A percentile compares a stretch with the other conserved stretches of the same genome.
phyloP scores from a whole-genome alignment of 2,329 filamentous ascomycete species.

The Calonectria hongkongensis region DNA sequence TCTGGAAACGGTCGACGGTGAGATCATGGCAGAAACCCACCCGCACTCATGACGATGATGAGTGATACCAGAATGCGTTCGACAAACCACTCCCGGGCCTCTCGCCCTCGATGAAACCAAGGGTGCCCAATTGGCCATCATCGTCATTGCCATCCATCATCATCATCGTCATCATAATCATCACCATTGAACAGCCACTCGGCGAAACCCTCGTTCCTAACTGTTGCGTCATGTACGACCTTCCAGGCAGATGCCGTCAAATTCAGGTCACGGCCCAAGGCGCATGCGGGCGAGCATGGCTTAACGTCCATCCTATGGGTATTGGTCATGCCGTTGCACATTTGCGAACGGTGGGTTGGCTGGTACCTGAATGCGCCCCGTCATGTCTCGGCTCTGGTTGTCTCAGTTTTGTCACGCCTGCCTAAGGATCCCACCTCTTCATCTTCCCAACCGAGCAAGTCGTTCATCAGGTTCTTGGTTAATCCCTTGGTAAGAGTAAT shows the following conservation, averaged over 20 bases:
- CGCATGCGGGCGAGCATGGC: constrained; percentile 17
- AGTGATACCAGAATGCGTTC: constrained; percentile 31
- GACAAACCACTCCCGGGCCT: not conserved
- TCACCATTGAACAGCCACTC: not conserved
- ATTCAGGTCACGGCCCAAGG: not conserved
- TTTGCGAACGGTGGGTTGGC: constrained; percentile 21
- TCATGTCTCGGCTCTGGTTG: constrained; percentile 27
- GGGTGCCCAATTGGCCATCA: not conserved
- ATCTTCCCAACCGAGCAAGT: constrained; percentile 14
- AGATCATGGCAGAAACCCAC: constrained; percentile 42
- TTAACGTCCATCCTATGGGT: constrained; percentile 11
- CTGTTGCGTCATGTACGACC: constrained; percentile 19
- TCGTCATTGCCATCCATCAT: not conserved
- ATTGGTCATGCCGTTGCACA: constrained; percentile 15
- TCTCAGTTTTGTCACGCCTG: constrained; percentile 44
- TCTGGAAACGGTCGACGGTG: constrained; percentile 38
- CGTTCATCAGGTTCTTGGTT: constrained; percentile 30
- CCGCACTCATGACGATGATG: constrained; percentile 33
- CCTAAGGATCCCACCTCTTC: constrained; percentile 44
- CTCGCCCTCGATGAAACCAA: not conserved
- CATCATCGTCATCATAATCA: constrained; percentile 12
- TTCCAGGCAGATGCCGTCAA: constrained; percentile 36
- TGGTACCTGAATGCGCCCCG: constrained; percentile 38
- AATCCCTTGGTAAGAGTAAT: constrained; percentile 31
- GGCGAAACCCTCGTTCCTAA: constrained; percentile 26